phyloP scores from a whole-genome alignment of 2,329 filamentous ascomycete genomes.

The Cercospora berteroae region DNA sequence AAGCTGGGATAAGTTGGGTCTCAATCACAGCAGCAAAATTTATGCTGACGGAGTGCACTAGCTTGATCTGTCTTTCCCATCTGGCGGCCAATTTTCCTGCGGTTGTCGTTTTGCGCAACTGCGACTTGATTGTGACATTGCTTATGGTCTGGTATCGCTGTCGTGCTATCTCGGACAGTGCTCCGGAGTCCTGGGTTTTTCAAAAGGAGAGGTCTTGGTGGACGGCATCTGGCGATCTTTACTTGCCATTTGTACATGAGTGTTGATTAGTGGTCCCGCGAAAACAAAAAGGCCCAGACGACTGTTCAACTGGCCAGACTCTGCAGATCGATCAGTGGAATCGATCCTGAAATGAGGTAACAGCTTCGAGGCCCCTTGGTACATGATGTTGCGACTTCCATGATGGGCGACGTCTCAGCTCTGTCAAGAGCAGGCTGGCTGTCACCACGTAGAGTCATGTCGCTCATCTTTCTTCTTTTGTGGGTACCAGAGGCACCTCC shows the following conservation, averaged over 20 bases:
- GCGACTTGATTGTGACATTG: not conserved
- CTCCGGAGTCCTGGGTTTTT: not conserved
- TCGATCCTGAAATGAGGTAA: not conserved
- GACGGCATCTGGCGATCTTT: not conserved
- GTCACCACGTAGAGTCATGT: not conserved
- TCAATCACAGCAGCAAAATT: not conserved
- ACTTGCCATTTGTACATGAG: not conserved
- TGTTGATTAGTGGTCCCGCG: not conserved
- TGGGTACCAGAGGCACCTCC: not conserved
- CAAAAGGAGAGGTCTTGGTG: not conserved
- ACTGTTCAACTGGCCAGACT: not conserved
- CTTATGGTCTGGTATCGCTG: not conserved
- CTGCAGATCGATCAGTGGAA: not conserved
- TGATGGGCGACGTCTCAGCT: not conserved
- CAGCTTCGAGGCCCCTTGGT: not conserved
- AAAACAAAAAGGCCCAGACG: not conserved
- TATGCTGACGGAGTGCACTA: not conserved
- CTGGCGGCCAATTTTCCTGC: not conserved
- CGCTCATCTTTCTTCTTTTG: not conserved
- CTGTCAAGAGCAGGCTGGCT: not conserved
- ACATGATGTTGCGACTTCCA: not conserved
- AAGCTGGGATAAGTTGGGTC: not conserved
- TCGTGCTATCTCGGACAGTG: not conserved
- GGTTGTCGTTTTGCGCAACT: not conserved
- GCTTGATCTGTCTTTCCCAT: not conserved